Evolutionary conservation across 2,329 filamentous ascomycete species (phyloP), one percentile per base, ranked within the genome.

Genomic region (Dactylellina haptotyla): DNA sequence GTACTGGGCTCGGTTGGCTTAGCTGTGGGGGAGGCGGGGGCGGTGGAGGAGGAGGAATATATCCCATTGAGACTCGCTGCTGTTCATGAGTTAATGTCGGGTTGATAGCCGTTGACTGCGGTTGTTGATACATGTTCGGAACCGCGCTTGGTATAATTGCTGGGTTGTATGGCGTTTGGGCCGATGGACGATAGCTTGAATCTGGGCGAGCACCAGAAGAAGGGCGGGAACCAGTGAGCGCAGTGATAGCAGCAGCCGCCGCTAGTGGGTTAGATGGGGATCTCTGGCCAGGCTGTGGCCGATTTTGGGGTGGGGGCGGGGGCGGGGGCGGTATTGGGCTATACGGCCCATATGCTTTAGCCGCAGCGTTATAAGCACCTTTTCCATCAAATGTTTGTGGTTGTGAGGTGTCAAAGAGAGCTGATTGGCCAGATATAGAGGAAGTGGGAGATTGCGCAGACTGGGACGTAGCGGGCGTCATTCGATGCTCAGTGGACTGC

Each of bases 191-290:
- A 80, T 80, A 56, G 79, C 78, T 57, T 80, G 81, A 32, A 80
- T 80, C 14, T 80, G 78, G 57, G 80, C 81, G 53, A 79, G 79
- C 20, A 78, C 73, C 14, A 76, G 75, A 16, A 79, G 78, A 18
- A n/a, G 59, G 70, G 18, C 67, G 78, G 23, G 77, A 80, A 9
- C 85, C 84, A 23, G 84, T 82, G 86, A 89, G 88, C 18, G 87
- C 86, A 30, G 85, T 83, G 2, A 83, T 81, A 1, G 86, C 86
- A 0, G 87, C 86, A 0, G 87, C 86, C 0, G 87, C 85, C 0
- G 87, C 85, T 0, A 85, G 82, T n/a, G 62, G 20, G 25, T 58
- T 61, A 34, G 64, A 69, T 2, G 85, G 84, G 65, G 82, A 84
- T 18, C 57, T 45, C 26, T 41, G 57, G 23, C 28, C 48, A 18